Evolutionary conservation across 2,329 filamentous ascomycete species (phyloP), one percentile per base, ranked within the genome.

Genomic region (Fusarium mundagurra): DNA sequence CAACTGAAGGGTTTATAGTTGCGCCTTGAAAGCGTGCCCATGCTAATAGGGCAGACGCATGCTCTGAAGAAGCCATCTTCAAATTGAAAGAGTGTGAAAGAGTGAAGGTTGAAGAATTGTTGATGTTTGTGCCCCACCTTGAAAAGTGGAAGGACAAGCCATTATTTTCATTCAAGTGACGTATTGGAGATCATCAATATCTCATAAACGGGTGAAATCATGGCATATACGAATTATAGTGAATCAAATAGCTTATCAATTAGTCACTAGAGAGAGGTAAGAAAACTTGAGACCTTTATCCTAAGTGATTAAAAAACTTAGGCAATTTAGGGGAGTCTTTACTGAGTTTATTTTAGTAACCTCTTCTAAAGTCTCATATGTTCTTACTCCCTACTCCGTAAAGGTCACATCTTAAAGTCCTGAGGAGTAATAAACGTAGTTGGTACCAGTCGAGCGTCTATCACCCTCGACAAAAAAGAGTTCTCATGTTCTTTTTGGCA

Each of bases 21-120:
- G 86, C 88, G 12, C 87, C 86, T 64, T 87, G 81, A 2, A 78
- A 75, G 31, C 73, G 77, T 9, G 86, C 86, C 89, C 89, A 91
- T 10, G 77, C 66, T n/a, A 87, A 69, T 10, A 91, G 85, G 33
- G 72, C 71, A 10, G 71, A 54, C 45, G 81, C 80, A 67, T 60
- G 70, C 39, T 76, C 67, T 13, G 72, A 51, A 29, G 64, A 33
- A 27, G 55, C 36, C 73, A 77, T 79, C 51, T 34, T 31, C n/a
- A 27, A 22, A 27, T 22, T 53, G 27, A 54, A 24, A 43, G 45
- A 55, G 20, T 44, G 22, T 41, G 36, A 43, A 36, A 36, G n/a
- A 34, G 48, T 44, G 44, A 57, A 44, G 22, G 44, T 31, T 27
- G 24, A 27, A 66, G 48, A 53, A 59, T 58, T 63, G 33, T 57